These are phyloP conservation scores for Sedum album DNA, from an alignment of 164 flowering plant genomes.

Conservation along the genomic window DNA sequence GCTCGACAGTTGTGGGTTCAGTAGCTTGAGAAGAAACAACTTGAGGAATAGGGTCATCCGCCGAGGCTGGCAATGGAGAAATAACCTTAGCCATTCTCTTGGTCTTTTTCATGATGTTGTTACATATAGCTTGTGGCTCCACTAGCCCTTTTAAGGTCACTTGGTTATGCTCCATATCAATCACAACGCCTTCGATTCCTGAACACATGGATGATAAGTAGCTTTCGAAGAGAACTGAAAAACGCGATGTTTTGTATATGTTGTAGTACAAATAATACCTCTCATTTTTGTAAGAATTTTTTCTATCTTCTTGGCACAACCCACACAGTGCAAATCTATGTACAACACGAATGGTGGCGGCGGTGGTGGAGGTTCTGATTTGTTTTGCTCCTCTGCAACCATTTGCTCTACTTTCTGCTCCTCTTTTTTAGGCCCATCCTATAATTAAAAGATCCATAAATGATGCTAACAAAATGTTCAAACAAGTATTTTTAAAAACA, in stretches of 20 bases:
- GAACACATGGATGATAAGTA: not conserved
- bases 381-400: constrained; percentile 25
- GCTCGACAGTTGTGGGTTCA: constrained; percentile 56
- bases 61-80: constrained; percentile 71
- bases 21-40: constrained; percentile 72
- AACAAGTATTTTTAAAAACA: not conserved
- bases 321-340: constrained; percentile 89
- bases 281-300: constrained; percentile 53
- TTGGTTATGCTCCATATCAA: constrained; percentile 65
- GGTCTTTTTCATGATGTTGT: constrained; percentile 59
- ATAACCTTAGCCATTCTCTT: constrained; percentile 68
- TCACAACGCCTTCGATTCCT: constrained; percentile 72
- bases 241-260: not conserved
- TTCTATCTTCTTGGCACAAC: constrained; percentile 88
- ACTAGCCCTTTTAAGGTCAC: constrained; percentile 78
- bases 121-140: constrained; percentile 81
- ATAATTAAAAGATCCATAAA: not conserved
- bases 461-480: not conserved
- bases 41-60: constrained; percentile 65
- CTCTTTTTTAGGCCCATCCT: constrained; percentile 35
- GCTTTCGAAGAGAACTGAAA: not conserved
- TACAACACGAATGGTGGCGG: constrained; percentile 49
- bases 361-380: constrained; percentile 32
- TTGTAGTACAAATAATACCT: constrained; percentile 34
- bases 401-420: constrained; percentile 14